phyloP scores from a whole-genome alignment of 306 rosid genomes.

The Begonia peltatifolia region DNA sequence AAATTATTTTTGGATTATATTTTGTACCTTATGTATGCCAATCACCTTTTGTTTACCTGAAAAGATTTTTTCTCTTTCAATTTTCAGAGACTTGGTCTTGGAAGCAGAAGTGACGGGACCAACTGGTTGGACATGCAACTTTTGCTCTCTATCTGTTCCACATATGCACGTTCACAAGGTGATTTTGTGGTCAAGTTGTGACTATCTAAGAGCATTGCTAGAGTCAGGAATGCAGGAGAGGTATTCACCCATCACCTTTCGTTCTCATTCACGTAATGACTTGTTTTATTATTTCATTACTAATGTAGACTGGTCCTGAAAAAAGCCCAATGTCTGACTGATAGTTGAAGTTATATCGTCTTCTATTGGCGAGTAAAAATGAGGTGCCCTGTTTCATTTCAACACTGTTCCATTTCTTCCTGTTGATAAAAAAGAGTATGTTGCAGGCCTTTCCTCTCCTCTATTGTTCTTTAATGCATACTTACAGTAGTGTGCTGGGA shows the following conservation, averaged over 20 bases:
- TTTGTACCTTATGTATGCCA: slow-evolving; percentile 5
- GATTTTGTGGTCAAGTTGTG: slow-evolving; percentile 57
- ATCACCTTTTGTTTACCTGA: slow-evolving; percentile 10
- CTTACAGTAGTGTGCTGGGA: too few species aligned
- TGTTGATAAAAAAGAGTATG: too few species aligned
- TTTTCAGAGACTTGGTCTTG: slow-evolving; percentile 64
- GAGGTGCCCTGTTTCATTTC: too few species aligned
- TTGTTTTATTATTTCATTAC: not conserved
- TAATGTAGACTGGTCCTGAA: too few species aligned
- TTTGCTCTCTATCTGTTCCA: slow-evolving; percentile 42
- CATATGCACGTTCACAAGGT: slow-evolving; percentile 82
- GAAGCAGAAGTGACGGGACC: slow-evolving; percentile 41
- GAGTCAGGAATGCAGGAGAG: slow-evolving; percentile 88
- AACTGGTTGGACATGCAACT: slow-evolving; percentile 39
- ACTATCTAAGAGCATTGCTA: slow-evolving; percentile 61
- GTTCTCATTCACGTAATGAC: too few species aligned
- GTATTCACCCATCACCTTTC: slow-evolving; percentile 12
- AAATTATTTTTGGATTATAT: slow-evolving; percentile 3
- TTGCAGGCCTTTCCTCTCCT: too few species aligned
- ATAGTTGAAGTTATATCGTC: not conserved
- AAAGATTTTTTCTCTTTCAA: slow-evolving; percentile 8
- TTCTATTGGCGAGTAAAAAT: not conserved
- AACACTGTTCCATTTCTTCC: not conserved
- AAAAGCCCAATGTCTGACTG: too few species aligned
- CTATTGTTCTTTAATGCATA: too few species aligned